Percentiles rank a stretch among this genome's conserved stretches.
phyloP scores from a whole-genome alignment of 2,329 filamentous ascomycete species.

The Atkinsonella hypoxylon region DNA sequence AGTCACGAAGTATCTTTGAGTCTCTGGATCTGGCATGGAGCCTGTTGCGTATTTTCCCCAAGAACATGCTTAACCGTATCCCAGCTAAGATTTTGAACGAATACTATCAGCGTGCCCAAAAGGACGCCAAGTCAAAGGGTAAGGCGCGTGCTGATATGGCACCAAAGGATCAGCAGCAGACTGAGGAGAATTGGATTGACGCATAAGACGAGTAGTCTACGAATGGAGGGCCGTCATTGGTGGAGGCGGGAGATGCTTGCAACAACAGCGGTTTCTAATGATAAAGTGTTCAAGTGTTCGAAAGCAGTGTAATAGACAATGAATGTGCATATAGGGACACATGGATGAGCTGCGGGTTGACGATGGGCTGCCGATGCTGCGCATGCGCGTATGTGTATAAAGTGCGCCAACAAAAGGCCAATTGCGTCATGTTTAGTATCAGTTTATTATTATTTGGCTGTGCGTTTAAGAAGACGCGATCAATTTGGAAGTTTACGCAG shows the following conservation, averaged over 20 bases:
- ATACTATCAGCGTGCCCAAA: conserved; percentile 61
- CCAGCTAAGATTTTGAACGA: conserved; percentile 73
- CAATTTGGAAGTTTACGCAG: neutral
- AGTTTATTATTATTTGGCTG: neutral
- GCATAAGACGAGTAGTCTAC: conserved; percentile 24
- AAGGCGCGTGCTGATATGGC: conserved; percentile 37
- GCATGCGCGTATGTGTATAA: neutral
- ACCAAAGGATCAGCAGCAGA: conserved; percentile 27
- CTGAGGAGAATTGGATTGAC: conserved; percentile 50
- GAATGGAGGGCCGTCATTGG: neutral
- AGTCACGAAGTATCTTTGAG: conserved; percentile 83
- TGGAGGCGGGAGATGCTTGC: neutral
- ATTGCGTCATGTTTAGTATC: neutral
- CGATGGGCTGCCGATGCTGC: neutral
- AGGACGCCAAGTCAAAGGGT: conserved; percentile 50
- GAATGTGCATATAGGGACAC: conserved; percentile 1
- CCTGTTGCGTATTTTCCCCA: conserved; percentile 91
- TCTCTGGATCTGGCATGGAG: conserved; percentile 95
- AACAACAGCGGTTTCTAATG: neutral
- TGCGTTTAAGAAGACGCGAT: neutral
- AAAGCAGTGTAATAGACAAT: conserved; percentile 2
- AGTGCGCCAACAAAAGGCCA: neutral
- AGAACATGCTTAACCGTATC: conserved; percentile 94
- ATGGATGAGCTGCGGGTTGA: neutral
- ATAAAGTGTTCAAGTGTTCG: neutral